phyloP scores from a whole-genome alignment of 352 stramenopile genomes.

The Aphanomyces cochlioides region DNA sequence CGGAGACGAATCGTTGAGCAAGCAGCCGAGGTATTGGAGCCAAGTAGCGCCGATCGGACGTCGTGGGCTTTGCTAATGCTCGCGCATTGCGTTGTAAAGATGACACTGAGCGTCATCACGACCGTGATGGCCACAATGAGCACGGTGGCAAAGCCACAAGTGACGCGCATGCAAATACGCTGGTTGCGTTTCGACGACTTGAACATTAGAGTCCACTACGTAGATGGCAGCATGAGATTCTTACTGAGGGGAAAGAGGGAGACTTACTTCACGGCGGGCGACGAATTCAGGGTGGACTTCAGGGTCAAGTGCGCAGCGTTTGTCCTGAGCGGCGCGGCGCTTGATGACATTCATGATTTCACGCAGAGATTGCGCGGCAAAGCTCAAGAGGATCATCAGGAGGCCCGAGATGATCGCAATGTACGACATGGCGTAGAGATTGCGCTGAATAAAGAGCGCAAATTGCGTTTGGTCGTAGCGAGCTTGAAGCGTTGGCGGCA shows the following conservation, averaged over 20 bases:
- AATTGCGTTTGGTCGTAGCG: conserved; percentile 70
- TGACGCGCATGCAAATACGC: conserved; percentile 52
- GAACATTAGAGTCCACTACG: conserved; percentile 56
- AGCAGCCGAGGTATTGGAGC: neutral
- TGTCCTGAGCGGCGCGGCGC: conserved; percentile 51
- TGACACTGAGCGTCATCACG: conserved; percentile 58
- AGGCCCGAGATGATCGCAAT: conserved; percentile 52
- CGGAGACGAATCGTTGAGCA: neutral
- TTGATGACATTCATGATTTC: conserved; percentile 54
- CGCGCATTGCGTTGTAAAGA: conserved; percentile 66
- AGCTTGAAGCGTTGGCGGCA: conserved; percentile 64
- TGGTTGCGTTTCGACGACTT: conserved; percentile 58
- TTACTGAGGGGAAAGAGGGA: neutral
- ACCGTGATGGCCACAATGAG: conserved; percentile 50
- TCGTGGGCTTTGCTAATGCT: conserved; percentile 50
- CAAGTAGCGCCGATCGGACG: neutral
- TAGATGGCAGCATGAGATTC: neutral
- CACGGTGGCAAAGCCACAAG: conserved; percentile 36
- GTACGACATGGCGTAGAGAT: conserved; percentile 57
- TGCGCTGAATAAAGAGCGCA: conserved; percentile 36
- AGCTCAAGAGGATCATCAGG: conserved; percentile 52
- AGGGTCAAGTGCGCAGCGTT: conserved; percentile 32
- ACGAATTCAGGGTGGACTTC: conserved; percentile 27
- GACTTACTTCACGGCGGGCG: conserved; percentile 19
- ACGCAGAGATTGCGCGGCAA: conserved; percentile 52